These are phyloP conservation scores for Fusarium caatingaense DNA, from an alignment of 2,329 filamentous ascomycete species.

Conservation along the genomic window DNA sequence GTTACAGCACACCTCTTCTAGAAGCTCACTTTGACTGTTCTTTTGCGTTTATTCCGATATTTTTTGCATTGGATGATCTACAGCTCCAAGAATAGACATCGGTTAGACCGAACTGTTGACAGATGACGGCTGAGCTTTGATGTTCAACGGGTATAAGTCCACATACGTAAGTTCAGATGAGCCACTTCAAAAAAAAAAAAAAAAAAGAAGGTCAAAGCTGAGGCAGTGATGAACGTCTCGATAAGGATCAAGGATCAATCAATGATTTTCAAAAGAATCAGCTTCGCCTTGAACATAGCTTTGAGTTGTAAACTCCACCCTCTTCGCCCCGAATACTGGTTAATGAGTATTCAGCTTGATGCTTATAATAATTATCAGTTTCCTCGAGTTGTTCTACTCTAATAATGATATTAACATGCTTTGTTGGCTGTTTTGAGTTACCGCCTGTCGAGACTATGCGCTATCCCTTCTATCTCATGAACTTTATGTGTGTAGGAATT, in stretches of 20 bases:
- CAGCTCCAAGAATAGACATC: constrained; percentile 25
- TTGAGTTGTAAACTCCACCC: not conserved
- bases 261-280: not conserved
- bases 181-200: not conserved
- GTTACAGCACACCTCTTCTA: constrained; percentile 21
- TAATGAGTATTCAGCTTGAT: not conserved
- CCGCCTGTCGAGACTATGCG: not conserved
- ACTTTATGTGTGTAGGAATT: too few species aligned
- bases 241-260: not conserved
- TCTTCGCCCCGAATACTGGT: not conserved
- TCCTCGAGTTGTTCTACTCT: not conserved
- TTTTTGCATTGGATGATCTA: not conserved
- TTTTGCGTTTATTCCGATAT: constrained; percentile 2
- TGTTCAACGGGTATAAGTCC: not conserved
- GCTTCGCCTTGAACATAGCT: not conserved
- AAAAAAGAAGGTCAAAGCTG: not conserved
- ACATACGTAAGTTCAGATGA: not conserved
- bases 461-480: not conserved
- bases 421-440: not conserved
- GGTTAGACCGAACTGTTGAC: constrained; percentile 1
- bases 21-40: constrained; percentile 5
- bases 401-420: not conserved
- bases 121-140: not conserved
- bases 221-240: not conserved
- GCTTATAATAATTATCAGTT: not conserved